These are phyloP conservation scores for Penicillium sp. DNA, from an alignment of 2,329 filamentous ascomycete genomes.

Conservation along the genomic window DNA sequence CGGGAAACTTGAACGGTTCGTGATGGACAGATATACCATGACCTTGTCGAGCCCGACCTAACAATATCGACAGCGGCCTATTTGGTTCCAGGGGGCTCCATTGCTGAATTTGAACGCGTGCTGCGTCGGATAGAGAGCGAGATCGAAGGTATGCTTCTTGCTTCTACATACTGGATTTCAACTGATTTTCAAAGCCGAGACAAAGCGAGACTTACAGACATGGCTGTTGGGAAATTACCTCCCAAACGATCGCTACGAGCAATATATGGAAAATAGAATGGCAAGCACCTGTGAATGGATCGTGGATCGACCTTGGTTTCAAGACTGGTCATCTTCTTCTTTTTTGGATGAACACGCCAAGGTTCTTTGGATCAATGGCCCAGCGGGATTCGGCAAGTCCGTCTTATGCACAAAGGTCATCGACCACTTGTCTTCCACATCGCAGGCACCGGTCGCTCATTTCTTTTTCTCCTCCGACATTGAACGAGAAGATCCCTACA, in stretches of 20 bases:
- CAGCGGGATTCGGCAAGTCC: constrained; percentile 10
- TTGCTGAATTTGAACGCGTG: background rate
- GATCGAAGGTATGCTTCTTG: background rate
- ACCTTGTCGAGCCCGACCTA: too few species aligned
- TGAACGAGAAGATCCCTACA: constrained; percentile 4
- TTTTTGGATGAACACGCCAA: background rate
- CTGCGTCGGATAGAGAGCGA: constrained; percentile 3
- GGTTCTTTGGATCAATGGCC: constrained; percentile 10
- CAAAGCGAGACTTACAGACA: constrained; percentile 1
- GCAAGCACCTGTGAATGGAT: constrained; percentile 6
- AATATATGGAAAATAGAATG: background rate
- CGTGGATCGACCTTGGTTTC: background rate
- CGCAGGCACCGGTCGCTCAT: background rate
- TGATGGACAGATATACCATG: too few species aligned
- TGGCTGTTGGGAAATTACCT: constrained; percentile 2
- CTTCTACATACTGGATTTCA: background rate
- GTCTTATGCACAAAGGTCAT: constrained; percentile 5
- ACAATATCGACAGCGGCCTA: too few species aligned
- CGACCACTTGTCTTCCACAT: background rate
- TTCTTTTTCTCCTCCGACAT: constrained; percentile 7
- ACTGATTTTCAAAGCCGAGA: background rate
- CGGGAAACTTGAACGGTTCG: background rate
- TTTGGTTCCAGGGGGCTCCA: too few species aligned
- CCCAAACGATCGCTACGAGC: constrained; percentile 1
- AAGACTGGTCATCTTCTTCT: constrained; percentile 1